phyloP scores from a whole-genome alignment of 1,139 yeast genomes.

The Blastobotrys petasosporus region DNA sequence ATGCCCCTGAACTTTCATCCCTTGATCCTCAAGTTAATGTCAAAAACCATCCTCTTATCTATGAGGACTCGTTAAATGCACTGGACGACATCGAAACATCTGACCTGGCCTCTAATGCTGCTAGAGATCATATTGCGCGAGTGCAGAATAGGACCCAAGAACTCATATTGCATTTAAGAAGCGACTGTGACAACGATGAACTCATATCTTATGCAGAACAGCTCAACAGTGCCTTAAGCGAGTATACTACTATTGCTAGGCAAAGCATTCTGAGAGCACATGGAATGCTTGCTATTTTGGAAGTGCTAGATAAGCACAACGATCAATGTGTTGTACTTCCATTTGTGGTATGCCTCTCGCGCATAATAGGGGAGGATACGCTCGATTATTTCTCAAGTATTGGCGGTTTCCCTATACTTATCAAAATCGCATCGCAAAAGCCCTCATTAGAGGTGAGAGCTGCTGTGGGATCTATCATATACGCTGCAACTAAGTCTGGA shows the following conservation, averaged over 20 bases:
- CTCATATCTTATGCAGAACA: too few relatives aligned
- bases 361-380: slow-evolving; percentile 37
- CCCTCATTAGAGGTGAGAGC: slow-evolving; percentile 38
- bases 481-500: slow-evolving; percentile 34
- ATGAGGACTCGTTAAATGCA: too few relatives aligned
- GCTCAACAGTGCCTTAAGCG: too few relatives aligned
- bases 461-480: slow-evolving; percentile 44
- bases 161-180: slow-evolving; percentile 8
- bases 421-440: slow-evolving; percentile 40
- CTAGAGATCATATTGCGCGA: slow-evolving; percentile 25
- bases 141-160: slow-evolving; percentile 20
- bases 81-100: slow-evolving; percentile 13
- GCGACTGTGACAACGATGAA: too few relatives aligned
- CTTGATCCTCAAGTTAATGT: neutral
- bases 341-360: slow-evolving; percentile 40
- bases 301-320: slow-evolving; percentile 40
- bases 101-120: slow-evolving; percentile 22
- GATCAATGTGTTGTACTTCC: slow-evolving; percentile 36
- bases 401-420: slow-evolving; percentile 53
- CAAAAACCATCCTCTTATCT: neutral
- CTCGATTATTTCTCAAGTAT: slow-evolving; percentile 49
- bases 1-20: neutral
- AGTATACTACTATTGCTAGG: slow-evolving; percentile 10
- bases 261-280: slow-evolving; percentile 41
- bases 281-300: slow-evolving; percentile 46